These are phyloP conservation scores for Penicillium hesseltinei DNA, from an alignment of 2,329 filamentous ascomycete genomes.

Conservation along the genomic window DNA sequence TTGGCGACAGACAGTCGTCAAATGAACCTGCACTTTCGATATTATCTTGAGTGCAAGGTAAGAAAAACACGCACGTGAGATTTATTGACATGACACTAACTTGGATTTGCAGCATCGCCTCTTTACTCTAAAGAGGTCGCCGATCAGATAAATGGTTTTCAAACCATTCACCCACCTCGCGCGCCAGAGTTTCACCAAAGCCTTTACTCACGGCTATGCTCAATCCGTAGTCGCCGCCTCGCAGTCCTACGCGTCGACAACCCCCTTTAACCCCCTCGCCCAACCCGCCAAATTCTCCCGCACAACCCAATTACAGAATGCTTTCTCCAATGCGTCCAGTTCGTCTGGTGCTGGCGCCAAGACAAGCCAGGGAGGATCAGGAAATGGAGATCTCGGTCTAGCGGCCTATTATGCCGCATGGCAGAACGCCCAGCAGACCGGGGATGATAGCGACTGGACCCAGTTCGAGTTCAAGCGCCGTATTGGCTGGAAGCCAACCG, in stretches of 20 bases:
- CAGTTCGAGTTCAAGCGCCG: constrained; percentile 86
- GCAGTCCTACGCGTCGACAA: constrained; percentile 73
- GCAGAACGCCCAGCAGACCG: constrained; percentile 71
- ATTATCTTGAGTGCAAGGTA: constrained; percentile 63
- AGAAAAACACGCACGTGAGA: constrained; percentile 31
- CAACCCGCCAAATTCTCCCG: constrained; percentile 53
- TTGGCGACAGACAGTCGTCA: constrained; percentile 85
- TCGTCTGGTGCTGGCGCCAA: constrained; percentile 52
- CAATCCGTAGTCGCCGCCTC: constrained; percentile 96
- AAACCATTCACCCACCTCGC: constrained; percentile 76
- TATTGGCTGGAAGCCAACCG: constrained; percentile 76
- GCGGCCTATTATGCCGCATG: constrained; percentile 91
- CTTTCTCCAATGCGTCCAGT: constrained; percentile 62
- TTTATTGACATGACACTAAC: background rate
- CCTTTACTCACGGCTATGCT: constrained; percentile 95
- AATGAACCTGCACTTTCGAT: constrained; percentile 91
- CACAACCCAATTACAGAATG: constrained; percentile 69
- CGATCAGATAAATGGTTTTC: constrained; percentile 82
- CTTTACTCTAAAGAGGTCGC: constrained; percentile 63
- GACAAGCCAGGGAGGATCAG: constrained; percentile 58
- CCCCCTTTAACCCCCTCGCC: constrained; percentile 55
- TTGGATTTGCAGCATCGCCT: constrained; percentile 45
- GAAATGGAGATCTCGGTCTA: constrained; percentile 62
- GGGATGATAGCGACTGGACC: constrained; percentile 77
- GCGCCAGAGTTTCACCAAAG: constrained; percentile 96